These are phyloP conservation scores for Penicillium manginii DNA, from an alignment of 495 filamentous ascomycete genomes.

Conservation along the genomic window DNA sequence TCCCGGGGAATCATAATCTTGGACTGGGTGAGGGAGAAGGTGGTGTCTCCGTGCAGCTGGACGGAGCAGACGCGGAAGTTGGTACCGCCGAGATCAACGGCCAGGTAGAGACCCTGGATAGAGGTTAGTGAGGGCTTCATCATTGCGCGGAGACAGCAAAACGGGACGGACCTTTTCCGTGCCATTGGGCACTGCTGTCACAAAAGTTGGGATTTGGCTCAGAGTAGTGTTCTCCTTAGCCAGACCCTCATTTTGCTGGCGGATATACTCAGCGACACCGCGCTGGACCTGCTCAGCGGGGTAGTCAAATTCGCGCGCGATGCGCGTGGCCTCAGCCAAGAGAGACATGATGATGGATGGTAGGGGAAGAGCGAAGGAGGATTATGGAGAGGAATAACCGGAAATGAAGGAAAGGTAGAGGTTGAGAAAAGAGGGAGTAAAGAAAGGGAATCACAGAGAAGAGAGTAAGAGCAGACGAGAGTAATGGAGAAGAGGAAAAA, in stretches of 20 bases:
- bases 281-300: slow-evolving; percentile 74
- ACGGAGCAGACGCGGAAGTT: slow-evolving; percentile 98
- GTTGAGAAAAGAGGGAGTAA: slow-evolving; percentile 10
- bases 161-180: slow-evolving; percentile 72
- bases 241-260: slow-evolving; percentile 86
- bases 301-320: slow-evolving; percentile 88
- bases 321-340: slow-evolving; percentile 71
- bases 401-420: slow-evolving; percentile 5
- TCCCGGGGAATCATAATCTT: slow-evolving; percentile 90
- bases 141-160: neutral
- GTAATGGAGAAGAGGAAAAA: slow-evolving; percentile 16
- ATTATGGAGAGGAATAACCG: neutral
- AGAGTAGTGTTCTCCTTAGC: slow-evolving; percentile 75
- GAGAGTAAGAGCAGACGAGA: neutral
- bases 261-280: slow-evolving; percentile 81
- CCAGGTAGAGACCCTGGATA: slow-evolving; percentile 84
- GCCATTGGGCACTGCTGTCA: slow-evolving; percentile 94
- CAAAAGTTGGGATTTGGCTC: slow-evolving; percentile 96
- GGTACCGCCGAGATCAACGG: slow-evolving; percentile 94
- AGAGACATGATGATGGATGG: slow-evolving; percentile 49
- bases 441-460: slow-evolving; percentile 9
- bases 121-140: slow-evolving; percentile 5
- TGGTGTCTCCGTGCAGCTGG: slow-evolving; percentile 86
- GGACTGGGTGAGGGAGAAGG: slow-evolving; percentile 86
- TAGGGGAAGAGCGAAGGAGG: slow-evolving; percentile 1